These are phyloP conservation scores for Diplodia scrobiculata DNA, from an alignment of 2,329 filamentous ascomycete genomes.

Conservation along the genomic window DNA sequence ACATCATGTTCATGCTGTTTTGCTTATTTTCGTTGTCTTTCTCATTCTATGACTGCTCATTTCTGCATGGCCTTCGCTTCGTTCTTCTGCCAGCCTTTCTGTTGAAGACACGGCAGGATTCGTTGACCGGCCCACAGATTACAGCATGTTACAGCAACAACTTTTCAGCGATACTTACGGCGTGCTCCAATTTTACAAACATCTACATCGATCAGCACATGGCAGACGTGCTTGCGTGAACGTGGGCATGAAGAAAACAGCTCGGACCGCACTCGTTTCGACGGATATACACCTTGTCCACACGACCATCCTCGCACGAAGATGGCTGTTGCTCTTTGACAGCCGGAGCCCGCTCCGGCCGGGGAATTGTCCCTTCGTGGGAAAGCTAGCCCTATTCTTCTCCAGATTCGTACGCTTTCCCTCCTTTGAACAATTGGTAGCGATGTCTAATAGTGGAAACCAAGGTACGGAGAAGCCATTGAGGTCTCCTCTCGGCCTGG, in stretches of 20 bases:
- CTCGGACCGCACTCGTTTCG: slow-evolving; percentile 13
- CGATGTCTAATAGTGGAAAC: slow-evolving; percentile 9
- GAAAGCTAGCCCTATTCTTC: slow-evolving; percentile 4
- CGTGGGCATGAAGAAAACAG: slow-evolving; percentile 21
- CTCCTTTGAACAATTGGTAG: neutral
- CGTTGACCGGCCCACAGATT: slow-evolving; percentile 25
- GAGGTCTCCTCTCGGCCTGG: neutral
- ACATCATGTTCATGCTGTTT: slow-evolving; percentile 1
- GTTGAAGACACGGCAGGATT: slow-evolving; percentile 15
- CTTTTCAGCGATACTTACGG: slow-evolving; percentile 22
- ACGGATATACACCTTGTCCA: slow-evolving; percentile 9
- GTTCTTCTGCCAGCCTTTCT: slow-evolving; percentile 17
- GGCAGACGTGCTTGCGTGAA: slow-evolving; percentile 16
- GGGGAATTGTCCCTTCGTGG: slow-evolving; percentile 3
- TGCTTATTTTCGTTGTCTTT: neutral
- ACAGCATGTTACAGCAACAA: slow-evolving; percentile 19
- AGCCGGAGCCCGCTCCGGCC: slow-evolving; percentile 7
- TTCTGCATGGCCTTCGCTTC: slow-evolving; percentile 9
- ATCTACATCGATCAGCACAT: slow-evolving; percentile 21
- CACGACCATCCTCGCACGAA: neutral
- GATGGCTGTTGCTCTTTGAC: neutral
- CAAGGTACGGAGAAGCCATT: neutral
- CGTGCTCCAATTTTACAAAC: slow-evolving; percentile 24
- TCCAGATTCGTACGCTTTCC: slow-evolving; percentile 15
- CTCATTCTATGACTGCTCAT: slow-evolving; percentile 5